A percentile compares a stretch with the other conserved stretches of the same genome.
These are phyloP conservation scores for Myriosclerotinia scirpicola DNA, from an alignment of 2,329 filamentous ascomycete species.

Conservation along the genomic window DNA sequence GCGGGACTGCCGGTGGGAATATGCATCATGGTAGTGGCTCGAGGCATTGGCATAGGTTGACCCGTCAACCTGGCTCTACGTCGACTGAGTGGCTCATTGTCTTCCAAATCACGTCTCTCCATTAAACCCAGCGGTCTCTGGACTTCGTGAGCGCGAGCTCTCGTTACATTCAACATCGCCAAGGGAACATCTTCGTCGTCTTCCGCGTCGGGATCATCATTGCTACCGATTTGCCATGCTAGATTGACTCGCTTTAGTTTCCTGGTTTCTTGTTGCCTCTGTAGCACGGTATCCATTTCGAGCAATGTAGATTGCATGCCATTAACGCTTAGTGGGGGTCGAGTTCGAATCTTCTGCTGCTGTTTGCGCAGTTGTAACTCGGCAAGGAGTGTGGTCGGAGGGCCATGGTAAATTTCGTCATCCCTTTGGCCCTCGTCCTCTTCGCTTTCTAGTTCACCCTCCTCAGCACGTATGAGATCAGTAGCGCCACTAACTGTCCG, in stretches of 20 bases:
- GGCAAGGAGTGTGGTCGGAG: conserved; percentile 86
- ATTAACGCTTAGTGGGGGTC: conserved; percentile 62
- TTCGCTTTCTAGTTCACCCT: conserved; percentile 46
- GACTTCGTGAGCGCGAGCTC: conserved; percentile 47
- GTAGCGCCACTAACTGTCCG: conserved; percentile 26
- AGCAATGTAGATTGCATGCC: conserved; percentile 91
- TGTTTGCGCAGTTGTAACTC: conserved; percentile 90
- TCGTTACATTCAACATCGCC: conserved; percentile 71
- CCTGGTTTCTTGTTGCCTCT: conserved; percentile 75
- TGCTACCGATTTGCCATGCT: conserved; percentile 78
- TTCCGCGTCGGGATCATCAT: conserved; percentile 49
- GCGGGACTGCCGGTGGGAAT: conserved; percentile 29
- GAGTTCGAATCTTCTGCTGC: conserved; percentile 78
- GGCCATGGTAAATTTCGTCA: conserved; percentile 60
- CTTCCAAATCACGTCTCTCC: conserved; percentile 81
- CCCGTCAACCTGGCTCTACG: conserved; percentile 39
- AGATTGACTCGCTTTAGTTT: conserved; percentile 76
- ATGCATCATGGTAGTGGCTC: conserved; percentile 37
- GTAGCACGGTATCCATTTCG: conserved; percentile 85
- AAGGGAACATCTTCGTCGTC: conserved; percentile 85
- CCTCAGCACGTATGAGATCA: conserved; percentile 25
- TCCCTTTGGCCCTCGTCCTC: conserved; percentile 47
- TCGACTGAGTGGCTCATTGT: conserved; percentile 70
- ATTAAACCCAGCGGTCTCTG: conserved; percentile 71
- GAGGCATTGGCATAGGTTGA: conserved; percentile 28